Base-by-base conservation (phyloP, 768 basidiomycete species). In the Mycena belliarum region DNA sequence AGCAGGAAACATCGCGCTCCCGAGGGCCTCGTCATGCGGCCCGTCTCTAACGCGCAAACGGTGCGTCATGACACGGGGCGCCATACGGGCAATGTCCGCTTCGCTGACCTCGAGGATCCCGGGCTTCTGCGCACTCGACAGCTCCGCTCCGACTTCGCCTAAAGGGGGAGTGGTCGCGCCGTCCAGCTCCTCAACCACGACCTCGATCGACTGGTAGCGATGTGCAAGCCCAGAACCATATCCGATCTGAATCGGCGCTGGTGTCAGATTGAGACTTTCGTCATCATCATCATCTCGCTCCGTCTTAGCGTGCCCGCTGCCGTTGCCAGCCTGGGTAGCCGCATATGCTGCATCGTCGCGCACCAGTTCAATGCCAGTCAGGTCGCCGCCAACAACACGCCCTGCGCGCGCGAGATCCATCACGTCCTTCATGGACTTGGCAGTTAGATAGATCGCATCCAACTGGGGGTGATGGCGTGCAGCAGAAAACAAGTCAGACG, bases 31-130 rank as follows among this genome's bases (percentile, higher is more conserved):
- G 56, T 90, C 87, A 57, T 83, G 76, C 2, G 87, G 87, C 1
- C 88, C 83, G 67, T 85, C 80, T 35, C 89, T 78, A 53, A 90
- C 80, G 48, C 87, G 77, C 58, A 93, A 66, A 12, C 91, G 86
- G 72, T 93, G 91, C 8, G 87, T 86, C 28, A 93, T 79, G 0
- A 87, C 83, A 21, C 88, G 74, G 33, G 88, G 88, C 60, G 89
- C 81, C 26, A 91, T 84, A 57, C 88, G 79, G 54, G 87, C 87
- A 60, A 90, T 78, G 63, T 93, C 88, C 55, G 85, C 85, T 68
- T 90, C 88, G 6, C 86, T 86, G 5, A 89, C 84, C 55, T 88
- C 87, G 60, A 87, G 63, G 33, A 73, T 66, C 42, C 70, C 65
- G 25, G 64, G 64, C 48, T 68, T 65, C 23, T 70, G 68, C 49